These are phyloP conservation scores for Melaleuca alternifolia DNA, from an alignment of 345 rosid species.

Conservation along the genomic window DNA sequence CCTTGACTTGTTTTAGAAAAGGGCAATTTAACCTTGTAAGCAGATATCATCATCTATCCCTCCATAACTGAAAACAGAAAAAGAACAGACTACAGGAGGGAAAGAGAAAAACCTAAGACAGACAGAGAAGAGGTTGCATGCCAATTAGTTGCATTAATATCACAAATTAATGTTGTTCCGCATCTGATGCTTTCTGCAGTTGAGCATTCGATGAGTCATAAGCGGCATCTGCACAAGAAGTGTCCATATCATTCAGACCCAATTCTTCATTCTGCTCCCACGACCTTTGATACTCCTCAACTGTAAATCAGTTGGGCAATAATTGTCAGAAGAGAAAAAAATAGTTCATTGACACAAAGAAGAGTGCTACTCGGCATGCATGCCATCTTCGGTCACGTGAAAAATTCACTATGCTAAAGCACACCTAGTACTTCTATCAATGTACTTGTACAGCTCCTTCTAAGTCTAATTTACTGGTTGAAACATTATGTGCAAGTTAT, in stretches of 20 bases:
- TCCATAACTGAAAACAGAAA: too few relatives aligned
- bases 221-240: constrained; percentile 82
- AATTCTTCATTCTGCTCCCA: constrained; percentile 96
- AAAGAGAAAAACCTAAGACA: too few relatives aligned
- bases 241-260: constrained; percentile 85
- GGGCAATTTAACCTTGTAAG: too few relatives aligned
- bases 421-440: not conserved
- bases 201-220: constrained; percentile 13
- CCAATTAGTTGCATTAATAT: not conserved
- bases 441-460: not conserved
- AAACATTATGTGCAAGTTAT: not conserved
- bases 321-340: not conserved
- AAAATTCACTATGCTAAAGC: not conserved
- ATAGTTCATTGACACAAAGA: not conserved
- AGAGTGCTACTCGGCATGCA: not conserved
- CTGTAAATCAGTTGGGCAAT: constrained; percentile 16
- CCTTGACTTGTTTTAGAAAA: too few relatives aligned
- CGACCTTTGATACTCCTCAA: constrained; percentile 74
- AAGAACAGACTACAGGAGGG: too few relatives aligned
- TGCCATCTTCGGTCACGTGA: not conserved
- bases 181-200: not conserved
- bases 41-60: too few relatives aligned
- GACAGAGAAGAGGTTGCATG: not conserved
- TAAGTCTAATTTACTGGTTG: not conserved
- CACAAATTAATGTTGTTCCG: not conserved